Percentiles rank a stretch among this genome's conserved stretches.
phyloP scores from a whole-genome alignment of 176 grass and related monocot species.

The Oryza longistaminata region DNA sequence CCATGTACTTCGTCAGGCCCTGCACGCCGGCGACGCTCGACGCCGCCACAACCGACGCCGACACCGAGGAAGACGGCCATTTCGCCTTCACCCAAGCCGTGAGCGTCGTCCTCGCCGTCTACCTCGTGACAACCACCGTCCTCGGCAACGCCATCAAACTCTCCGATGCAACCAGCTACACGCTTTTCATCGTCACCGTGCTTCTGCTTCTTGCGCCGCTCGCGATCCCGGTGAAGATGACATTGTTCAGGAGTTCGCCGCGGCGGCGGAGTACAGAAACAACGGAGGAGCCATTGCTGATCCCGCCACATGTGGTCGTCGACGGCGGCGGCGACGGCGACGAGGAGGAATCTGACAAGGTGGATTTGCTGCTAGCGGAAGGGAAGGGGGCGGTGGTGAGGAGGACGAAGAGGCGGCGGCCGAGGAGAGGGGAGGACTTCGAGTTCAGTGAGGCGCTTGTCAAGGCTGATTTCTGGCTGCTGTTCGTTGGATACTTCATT shows the following conservation, averaged over 20 bases:
- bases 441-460: slow-evolving; percentile 56
- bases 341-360: slow-evolving; percentile 13
- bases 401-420: slow-evolving; percentile 38
- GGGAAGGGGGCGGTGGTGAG: slow-evolving; percentile 49
- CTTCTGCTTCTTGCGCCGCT: slow-evolving; percentile 63
- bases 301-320: not conserved
- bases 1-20: slow-evolving; percentile 64
- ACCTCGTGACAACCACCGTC: slow-evolving; percentile 52
- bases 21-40: slow-evolving; percentile 36
- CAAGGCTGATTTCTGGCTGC: slow-evolving; percentile 79
- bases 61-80: slow-evolving; percentile 27
- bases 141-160: slow-evolving; percentile 34
- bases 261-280: not conserved
- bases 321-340: too few relatives aligned
- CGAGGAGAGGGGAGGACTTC: slow-evolving; percentile 67
- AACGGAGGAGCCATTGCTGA: slow-evolving; percentile 36
- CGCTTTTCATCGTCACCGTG: slow-evolving; percentile 43
- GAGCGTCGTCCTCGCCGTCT: slow-evolving; percentile 50
- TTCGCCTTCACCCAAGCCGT: slow-evolving; percentile 62
- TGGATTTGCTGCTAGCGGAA: slow-evolving; percentile 53
- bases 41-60: too few relatives aligned
- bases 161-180: slow-evolving; percentile 30
- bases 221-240: slow-evolving; percentile 72
- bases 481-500: slow-evolving; percentile 57
- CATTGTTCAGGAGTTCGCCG: slow-evolving; percentile 31